Evolutionary conservation across 257 asterid species (phyloP), one percentile per base, ranked within the genome.

Genomic region (Coffea canephora): DNA sequence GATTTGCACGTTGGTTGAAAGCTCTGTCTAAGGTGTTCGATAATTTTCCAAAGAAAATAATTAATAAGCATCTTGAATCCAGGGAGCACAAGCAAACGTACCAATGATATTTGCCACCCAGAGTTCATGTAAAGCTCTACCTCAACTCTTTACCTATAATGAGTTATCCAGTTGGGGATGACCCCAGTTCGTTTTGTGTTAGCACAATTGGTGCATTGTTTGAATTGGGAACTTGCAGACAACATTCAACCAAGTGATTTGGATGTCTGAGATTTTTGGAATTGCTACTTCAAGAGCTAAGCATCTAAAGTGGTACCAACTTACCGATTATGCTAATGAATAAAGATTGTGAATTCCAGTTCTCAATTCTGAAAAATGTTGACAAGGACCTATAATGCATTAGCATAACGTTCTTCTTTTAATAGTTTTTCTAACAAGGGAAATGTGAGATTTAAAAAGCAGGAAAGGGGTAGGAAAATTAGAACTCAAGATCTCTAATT

Each of bases 211-310:
- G 79, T 81, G 18, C 85, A 84, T 48, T 84, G 87, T 64, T 84
- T 81, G 54, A 77, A 69, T 62, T 84, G 85, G 85, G 39, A 78
- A 31, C 82, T 80, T 67, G 77, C 80, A 5, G 71, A 83, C 41
- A 78, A 68, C 14, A 76, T 77, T 75, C 11, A 45, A 39, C 84
- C 84, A 49, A 45, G 25, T 67, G 85, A 84, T 61, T 78, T 84
- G 76, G 83, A 84, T 84, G 85, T 73, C 50, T 77, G 87, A 81
- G 72, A 59, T 49, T 14, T 84, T 74, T 84, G 85, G 87, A 39
- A 0, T 84, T 1, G 77, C 77, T 18, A 77, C 82, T 23, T 50
- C 76, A 31, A 78, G 83, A 64, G 87, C 81, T 8, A 46, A 74
- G 3, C 82, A 81, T 71, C 77, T 84, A 8, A 75, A 36, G 59